phyloP scores from a whole-genome alignment of 345 rosid genomes.

The Arabidopsis arenosa region DNA sequence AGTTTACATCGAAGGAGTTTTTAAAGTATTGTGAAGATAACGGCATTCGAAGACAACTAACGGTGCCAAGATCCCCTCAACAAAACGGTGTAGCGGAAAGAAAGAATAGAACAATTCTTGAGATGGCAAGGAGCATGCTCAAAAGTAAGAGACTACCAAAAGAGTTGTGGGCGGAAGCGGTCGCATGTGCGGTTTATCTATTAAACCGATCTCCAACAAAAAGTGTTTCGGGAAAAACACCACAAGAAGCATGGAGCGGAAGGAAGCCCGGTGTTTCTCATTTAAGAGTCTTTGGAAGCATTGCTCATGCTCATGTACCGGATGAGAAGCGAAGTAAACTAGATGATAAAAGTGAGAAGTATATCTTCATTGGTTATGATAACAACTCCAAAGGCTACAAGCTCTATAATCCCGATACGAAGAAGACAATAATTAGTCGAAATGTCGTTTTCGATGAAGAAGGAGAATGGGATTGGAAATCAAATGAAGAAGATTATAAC shows the following conservation, averaged over 20 bases:
- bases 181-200: too few species aligned
- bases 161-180: too few species aligned
- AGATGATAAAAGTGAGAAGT: not conserved
- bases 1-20: too few species aligned
- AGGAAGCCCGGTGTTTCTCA: not conserved
- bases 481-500: not conserved
- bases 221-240: not conserved
- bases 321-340: not conserved
- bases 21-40: too few species aligned
- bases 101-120: too few species aligned
- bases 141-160: too few species aligned
- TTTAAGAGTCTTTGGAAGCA: not conserved
- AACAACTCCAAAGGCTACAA: not conserved
- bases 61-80: too few species aligned
- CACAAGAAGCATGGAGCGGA: constrained; percentile 9
- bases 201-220: too few species aligned
- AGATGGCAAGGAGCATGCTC: too few species aligned
- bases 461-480: constrained; percentile 1
- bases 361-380: not conserved
- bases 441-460: constrained; percentile 8
- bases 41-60: too few species aligned
- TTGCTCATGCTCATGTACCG: not conserved
- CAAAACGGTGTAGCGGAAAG: too few species aligned
- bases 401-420: not conserved
- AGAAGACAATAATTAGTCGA: not conserved